phyloP scores from a whole-genome alignment of 2,329 filamentous ascomycete species.

The Mycosphaerella arachidis region DNA sequence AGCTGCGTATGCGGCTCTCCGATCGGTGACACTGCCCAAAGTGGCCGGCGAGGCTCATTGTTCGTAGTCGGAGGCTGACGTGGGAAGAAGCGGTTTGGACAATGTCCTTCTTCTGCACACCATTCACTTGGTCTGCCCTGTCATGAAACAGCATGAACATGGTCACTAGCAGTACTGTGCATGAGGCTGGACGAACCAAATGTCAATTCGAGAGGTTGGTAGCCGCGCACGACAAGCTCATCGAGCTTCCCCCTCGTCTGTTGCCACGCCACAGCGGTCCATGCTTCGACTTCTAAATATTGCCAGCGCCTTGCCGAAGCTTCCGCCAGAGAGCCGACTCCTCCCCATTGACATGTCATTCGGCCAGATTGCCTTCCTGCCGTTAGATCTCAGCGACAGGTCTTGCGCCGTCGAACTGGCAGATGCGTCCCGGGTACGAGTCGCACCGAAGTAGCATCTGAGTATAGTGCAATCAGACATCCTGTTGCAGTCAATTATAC shows the following conservation, averaged over 20 bases:
- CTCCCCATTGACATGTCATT: not conserved
- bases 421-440: not conserved
- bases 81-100: not conserved
- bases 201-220: too few relatives aligned
- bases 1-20: conserved; percentile 16
- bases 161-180: not conserved
- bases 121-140: not conserved
- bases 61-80: not conserved
- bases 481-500: not conserved
- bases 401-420: not conserved
- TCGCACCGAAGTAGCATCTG: not conserved
- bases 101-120: not conserved
- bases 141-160: not conserved
- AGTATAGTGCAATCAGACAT: not conserved
- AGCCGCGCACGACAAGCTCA: not conserved
- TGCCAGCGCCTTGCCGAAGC: not conserved
- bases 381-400: conserved; percentile 2
- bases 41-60: not conserved
- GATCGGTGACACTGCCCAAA: conserved; percentile 1
- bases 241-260: not conserved
- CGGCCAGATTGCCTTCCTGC: conserved; percentile 7
- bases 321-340: not conserved
- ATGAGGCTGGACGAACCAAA: not conserved
- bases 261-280: not conserved
- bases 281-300: not conserved